Percentiles rank a stretch among this genome's conserved stretches.
These are phyloP conservation scores for Psophocarpus tetragonolobus DNA, from an alignment of 306 rosid species.

Conservation along the genomic window DNA sequence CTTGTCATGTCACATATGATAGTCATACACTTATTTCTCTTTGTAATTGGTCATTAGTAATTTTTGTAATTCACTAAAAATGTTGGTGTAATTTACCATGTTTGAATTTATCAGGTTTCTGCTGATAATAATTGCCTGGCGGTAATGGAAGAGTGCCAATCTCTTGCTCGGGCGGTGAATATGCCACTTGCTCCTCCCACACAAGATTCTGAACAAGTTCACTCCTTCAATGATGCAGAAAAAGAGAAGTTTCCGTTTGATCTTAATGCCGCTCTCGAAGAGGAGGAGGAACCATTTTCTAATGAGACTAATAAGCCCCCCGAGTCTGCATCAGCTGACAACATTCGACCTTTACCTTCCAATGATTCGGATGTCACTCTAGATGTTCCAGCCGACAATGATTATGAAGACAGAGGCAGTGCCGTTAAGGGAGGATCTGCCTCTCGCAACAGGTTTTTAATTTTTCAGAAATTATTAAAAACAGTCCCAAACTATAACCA, in stretches of 20 bases:
- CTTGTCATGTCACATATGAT: no score
- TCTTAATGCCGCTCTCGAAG: slow-evolving; percentile 19
- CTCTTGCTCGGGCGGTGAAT: background rate
- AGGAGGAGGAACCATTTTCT: background rate
- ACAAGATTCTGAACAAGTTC: background rate
- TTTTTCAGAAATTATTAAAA: background rate
- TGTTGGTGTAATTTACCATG: no score
- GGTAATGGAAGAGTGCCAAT: slow-evolving; percentile 33
- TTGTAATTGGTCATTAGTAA: no score
- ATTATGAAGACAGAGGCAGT: background rate
- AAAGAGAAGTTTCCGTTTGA: background rate
- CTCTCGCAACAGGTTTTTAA: slow-evolving; percentile 50
- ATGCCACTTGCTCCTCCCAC: no score
- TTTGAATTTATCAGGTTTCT: slow-evolving; percentile 20
- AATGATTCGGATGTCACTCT: background rate
- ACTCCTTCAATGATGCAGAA: slow-evolving; percentile 23
- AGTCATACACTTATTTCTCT: no score
- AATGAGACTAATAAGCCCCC: background rate
- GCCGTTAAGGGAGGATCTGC: slow-evolving; percentile 31
- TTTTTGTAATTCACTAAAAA: no score
- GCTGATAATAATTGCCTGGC: background rate
- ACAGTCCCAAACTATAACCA: background rate
- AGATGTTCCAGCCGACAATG: background rate
- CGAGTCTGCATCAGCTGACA: background rate
- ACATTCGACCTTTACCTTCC: no score